Evolutionary conservation across 768 basidiomycete species (phyloP).

Genomic region (Thelephora ganbajun): DNA sequence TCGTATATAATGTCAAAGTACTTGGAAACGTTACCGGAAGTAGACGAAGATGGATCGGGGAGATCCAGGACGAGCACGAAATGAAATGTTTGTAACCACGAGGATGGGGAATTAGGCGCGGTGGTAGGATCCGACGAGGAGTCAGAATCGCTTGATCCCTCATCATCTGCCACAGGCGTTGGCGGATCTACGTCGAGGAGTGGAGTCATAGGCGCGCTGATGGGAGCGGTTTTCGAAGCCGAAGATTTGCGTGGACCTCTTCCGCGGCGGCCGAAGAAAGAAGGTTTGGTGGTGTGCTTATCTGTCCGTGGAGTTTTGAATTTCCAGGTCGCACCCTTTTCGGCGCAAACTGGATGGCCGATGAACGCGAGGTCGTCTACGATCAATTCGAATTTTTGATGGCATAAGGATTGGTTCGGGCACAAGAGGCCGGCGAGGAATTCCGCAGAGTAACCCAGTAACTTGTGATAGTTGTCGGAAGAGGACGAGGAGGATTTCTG

Average conservation of each 20-base stretch:
- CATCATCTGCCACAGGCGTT: slow-evolving; percentile 18
- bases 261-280: slow-evolving; percentile 42
- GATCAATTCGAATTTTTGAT: slow-evolving; percentile 87
- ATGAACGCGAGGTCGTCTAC: slow-evolving; percentile 89
- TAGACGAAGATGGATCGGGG: slow-evolving; percentile 80
- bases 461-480: slow-evolving; percentile 41
- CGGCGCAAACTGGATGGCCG: slow-evolving; percentile 85
- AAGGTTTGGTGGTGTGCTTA: slow-evolving; percentile 33
- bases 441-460: slow-evolving; percentile 72
- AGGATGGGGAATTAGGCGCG: slow-evolving; percentile 11
- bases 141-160: background rate
- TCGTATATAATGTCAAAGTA: slow-evolving; percentile 84
- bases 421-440: slow-evolving; percentile 74
- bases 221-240: slow-evolving; percentile 14
- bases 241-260: slow-evolving; percentile 11
- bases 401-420: slow-evolving; percentile 68
- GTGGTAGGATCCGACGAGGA: background rate
- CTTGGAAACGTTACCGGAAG: slow-evolving; percentile 59
- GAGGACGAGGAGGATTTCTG: slow-evolving; percentile 8
- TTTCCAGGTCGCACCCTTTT: slow-evolving; percentile 58
- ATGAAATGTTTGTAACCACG: slow-evolving; percentile 69
- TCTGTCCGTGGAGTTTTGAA: slow-evolving; percentile 30
- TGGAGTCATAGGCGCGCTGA: slow-evolving; percentile 18
- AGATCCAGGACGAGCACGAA: slow-evolving; percentile 78
- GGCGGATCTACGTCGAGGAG: slow-evolving; percentile 13